These are phyloP conservation scores for Geopyxis carbonaria DNA, from an alignment of 495 filamentous ascomycete species.

Conservation along the genomic window DNA sequence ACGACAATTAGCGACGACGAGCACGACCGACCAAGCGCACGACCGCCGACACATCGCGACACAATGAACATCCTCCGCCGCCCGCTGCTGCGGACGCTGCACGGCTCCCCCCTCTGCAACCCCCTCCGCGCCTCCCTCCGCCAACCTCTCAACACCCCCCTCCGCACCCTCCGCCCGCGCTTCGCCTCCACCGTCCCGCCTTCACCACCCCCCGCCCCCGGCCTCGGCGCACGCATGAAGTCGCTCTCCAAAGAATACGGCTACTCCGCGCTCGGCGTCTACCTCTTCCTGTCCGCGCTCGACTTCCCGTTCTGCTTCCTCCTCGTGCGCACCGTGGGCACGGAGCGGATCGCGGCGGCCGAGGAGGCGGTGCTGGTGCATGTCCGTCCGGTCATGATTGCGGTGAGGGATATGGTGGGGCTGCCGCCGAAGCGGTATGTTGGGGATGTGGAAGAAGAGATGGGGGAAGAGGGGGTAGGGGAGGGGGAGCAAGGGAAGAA, in stretches of 20 bases:
- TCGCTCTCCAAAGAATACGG: constrained; percentile 88
- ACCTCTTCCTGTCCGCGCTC: constrained; percentile 60
- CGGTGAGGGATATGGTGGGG: constrained; percentile 13
- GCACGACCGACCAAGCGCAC: too few relatives aligned
- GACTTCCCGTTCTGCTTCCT: constrained; percentile 95
- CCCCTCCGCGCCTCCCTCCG: too few relatives aligned
- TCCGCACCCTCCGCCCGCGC: not conserved
- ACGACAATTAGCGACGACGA: too few relatives aligned
- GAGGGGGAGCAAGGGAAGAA: constrained; percentile 31
- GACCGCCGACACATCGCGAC: too few relatives aligned
- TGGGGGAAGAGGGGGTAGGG: constrained; percentile 28
- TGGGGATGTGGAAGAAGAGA: constrained; percentile 26
- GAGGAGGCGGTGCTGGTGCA: constrained; percentile 26
- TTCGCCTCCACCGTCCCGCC: constrained; percentile 2
- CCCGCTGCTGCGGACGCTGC: too few relatives aligned
- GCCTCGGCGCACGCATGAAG: constrained; percentile 52
- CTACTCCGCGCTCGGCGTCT: constrained; percentile 84
- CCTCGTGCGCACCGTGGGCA: constrained; percentile 63
- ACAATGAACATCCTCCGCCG: too few relatives aligned
- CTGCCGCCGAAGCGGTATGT: not conserved
- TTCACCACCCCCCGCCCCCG: constrained; percentile 18
- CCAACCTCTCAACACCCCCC: too few relatives aligned
- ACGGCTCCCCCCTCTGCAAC: too few relatives aligned
- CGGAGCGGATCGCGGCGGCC: constrained; percentile 56
- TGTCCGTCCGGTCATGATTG: constrained; percentile 13